These are phyloP conservation scores for Orychophragmus violaceus DNA, from an alignment of 345 rosid genomes.

Conservation along the genomic window DNA sequence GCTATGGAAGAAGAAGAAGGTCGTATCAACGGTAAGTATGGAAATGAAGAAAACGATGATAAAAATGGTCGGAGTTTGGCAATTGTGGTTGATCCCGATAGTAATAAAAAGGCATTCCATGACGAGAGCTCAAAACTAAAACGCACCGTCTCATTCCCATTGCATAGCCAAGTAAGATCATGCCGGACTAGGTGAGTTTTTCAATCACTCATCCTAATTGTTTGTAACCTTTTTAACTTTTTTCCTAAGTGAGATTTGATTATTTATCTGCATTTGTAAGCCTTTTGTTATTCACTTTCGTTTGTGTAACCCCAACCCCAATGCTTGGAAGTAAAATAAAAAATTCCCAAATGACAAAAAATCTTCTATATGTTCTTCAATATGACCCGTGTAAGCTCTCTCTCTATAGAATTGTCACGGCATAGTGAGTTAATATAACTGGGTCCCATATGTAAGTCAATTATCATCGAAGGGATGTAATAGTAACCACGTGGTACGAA, in stretches of 20 bases:
- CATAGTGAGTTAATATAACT: background rate
- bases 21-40: no score
- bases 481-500: slow-evolving; percentile 17
- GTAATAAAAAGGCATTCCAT: background rate
- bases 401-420: slow-evolving; percentile 9
- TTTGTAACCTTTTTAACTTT: no score
- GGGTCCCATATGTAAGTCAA: background rate
- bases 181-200: slow-evolving; percentile 15
- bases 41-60: background rate
- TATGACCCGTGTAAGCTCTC: background rate
- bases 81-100: background rate
- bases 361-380: background rate
- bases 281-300: background rate
- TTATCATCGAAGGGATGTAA: slow-evolving; percentile 18
- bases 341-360: background rate
- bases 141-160: slow-evolving; percentile 13
- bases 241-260: background rate
- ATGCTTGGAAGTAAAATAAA: no score
- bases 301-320: background rate
- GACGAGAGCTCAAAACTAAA: no score
- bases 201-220: background rate
- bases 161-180: slow-evolving; percentile 12
- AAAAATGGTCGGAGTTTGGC: background rate
- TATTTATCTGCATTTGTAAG: background rate
- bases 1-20: background rate